Evolutionary conservation across 352 stramenopile genomes (phyloP).

Genomic region (Phytophthora boehmeriae): DNA sequence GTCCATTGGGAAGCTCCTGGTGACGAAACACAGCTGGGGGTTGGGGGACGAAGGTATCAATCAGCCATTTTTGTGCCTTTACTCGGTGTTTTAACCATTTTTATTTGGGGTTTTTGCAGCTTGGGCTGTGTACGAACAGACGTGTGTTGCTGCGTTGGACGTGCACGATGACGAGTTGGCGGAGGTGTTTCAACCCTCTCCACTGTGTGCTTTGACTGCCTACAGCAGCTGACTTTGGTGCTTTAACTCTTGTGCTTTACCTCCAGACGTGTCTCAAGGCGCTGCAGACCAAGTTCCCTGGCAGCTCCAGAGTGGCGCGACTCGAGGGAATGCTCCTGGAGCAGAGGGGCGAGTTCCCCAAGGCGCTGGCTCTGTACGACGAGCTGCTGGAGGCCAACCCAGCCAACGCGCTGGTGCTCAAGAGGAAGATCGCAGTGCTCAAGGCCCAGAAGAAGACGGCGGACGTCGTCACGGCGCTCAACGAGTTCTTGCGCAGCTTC

Average conservation of each 20-base stretch:
- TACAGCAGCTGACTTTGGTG: not conserved
- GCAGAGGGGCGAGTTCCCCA: constrained; percentile 54
- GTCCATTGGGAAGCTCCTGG: constrained; percentile 45
- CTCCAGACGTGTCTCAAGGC: constrained; percentile 38
- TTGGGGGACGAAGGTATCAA: constrained; percentile 53
- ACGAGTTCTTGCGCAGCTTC: constrained; percentile 64
- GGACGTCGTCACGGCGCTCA: constrained; percentile 59
- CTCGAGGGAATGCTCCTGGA: constrained; percentile 69
- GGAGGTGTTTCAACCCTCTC: constrained; percentile 16
- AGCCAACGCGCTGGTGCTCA: constrained; percentile 62
- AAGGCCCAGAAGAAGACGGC: constrained; percentile 69
- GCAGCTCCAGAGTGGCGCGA: constrained; percentile 59
- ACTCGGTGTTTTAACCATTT: constrained; percentile 16
- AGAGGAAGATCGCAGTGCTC: constrained; percentile 69
- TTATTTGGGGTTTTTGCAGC: constrained; percentile 34
- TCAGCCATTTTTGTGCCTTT: too few species aligned
- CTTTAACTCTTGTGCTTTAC: not conserved
- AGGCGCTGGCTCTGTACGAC: constrained; percentile 65
- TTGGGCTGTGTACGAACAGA: constrained; percentile 74
- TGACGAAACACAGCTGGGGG: constrained; percentile 57
- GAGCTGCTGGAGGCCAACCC: constrained; percentile 62
- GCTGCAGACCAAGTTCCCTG: constrained; percentile 62
- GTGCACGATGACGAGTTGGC: constrained; percentile 60
- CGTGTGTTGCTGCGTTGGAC: constrained; percentile 68
- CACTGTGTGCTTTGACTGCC: not conserved